Percentiles rank a stretch among this genome's conserved stretches.
Evolutionary conservation across 2,329 filamentous ascomycete species (phyloP).

Genomic region (Diaporthe australafricana): DNA sequence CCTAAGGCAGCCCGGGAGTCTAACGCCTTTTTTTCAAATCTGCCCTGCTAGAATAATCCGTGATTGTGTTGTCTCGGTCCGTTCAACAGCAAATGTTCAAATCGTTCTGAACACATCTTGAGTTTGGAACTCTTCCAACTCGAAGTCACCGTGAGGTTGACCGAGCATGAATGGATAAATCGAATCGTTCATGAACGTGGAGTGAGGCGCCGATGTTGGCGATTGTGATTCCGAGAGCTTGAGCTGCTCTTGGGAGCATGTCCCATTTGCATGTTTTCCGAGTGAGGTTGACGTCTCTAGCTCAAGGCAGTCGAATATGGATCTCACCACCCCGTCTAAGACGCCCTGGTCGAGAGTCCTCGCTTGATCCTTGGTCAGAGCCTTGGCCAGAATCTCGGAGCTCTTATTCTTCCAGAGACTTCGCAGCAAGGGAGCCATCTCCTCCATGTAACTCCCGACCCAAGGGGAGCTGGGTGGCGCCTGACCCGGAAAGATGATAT

Average conservation of each 20-base stretch:
- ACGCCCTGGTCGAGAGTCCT: rapidly evolving
- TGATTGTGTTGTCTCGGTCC: too few species aligned
- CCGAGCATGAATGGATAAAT: neutral
- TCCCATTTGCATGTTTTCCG: neutral
- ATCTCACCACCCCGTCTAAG: neutral
- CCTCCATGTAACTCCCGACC: slow-evolving; percentile 5
- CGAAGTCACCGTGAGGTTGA: neutral
- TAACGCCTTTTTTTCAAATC: too few species aligned
- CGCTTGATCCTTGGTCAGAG: neutral
- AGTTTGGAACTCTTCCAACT: neutral
- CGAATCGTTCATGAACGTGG: neutral
- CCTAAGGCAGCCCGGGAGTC: too few species aligned
- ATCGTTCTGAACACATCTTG: neutral
- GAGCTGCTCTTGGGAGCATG: neutral
- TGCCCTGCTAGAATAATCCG: too few species aligned
- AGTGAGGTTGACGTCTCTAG: neutral
- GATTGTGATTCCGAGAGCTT: neutral
- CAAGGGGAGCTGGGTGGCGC: neutral
- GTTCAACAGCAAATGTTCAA: neutral
- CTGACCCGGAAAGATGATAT: neutral
- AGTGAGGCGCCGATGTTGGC: neutral
- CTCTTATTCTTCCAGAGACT: neutral
- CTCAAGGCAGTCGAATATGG: neutral
- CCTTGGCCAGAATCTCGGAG: neutral
- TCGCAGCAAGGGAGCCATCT: slow-evolving; percentile 10